Conservation (phyloP, 352 stramenopile species). For the Phytophthora litchii region DNA sequence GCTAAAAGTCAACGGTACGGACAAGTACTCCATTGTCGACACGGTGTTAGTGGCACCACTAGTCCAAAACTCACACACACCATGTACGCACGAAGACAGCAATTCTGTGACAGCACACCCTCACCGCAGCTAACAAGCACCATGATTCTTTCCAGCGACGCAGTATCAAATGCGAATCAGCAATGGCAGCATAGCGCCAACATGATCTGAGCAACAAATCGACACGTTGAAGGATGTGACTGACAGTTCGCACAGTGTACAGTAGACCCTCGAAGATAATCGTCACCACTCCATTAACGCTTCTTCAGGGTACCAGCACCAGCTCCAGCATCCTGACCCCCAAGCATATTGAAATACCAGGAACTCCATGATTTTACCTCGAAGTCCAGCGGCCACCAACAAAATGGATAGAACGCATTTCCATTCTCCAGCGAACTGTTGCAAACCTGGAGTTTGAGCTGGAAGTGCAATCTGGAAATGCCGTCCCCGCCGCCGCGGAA, state of each 20-base stretch:
- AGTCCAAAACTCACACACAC: too few species aligned
- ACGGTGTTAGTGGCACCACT: too few species aligned
- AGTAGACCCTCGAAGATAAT: neutral
- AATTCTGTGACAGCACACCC: too few species aligned
- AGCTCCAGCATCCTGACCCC: neutral
- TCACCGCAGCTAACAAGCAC: neutral
- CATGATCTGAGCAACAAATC: slow-evolving; percentile 9
- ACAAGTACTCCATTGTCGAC: too few species aligned
- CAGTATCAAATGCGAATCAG: neutral
- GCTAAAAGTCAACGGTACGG: too few species aligned
- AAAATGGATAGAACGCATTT: slow-evolving; percentile 1
- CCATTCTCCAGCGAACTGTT: slow-evolving; percentile 8
- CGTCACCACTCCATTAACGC: neutral
- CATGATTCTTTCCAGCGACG: neutral
- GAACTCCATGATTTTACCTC: slow-evolving; percentile 2
- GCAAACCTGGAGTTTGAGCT: slow-evolving; percentile 18
- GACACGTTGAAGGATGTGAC: slow-evolving; percentile 7
- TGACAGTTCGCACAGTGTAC: neutral
- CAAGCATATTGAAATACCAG: neutral
- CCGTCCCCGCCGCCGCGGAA: neutral
- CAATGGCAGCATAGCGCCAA: slow-evolving; percentile 1
- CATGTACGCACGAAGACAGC: too few species aligned
- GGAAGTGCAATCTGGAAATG: slow-evolving; percentile 27
- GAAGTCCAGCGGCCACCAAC: neutral
- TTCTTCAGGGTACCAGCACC: neutral